A percentile compares a stretch with the other conserved stretches of the same genome.
These are phyloP conservation scores for Tillandsia leiboldiana DNA, from an alignment of 176 grass and related monocot species.

Conservation along the genomic window DNA sequence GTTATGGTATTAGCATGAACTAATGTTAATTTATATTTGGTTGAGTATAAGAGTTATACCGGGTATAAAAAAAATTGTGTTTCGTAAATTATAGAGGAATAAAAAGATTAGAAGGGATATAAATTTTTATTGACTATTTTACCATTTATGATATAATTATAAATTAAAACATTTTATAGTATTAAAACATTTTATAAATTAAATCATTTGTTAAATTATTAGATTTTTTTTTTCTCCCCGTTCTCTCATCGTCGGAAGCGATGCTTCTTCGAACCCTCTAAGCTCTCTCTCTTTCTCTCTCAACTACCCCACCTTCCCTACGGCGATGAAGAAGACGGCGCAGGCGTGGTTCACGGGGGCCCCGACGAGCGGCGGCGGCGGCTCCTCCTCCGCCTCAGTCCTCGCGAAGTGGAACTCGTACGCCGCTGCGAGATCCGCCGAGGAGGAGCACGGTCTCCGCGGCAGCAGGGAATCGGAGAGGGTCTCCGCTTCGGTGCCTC, in stretches of 20 bases:
- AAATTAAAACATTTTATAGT: too few relatives aligned
- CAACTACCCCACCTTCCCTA: neutral
- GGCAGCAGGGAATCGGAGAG: neutral
- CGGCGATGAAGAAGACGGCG: slow-evolving; percentile 35
- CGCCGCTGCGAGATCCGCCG: slow-evolving; percentile 67
- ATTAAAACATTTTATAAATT: too few relatives aligned
- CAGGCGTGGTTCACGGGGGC: slow-evolving; percentile 78
- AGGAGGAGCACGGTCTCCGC: slow-evolving; percentile 20
- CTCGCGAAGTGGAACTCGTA: slow-evolving; percentile 98
- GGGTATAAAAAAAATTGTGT: too few relatives aligned
- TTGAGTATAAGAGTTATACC: too few relatives aligned
- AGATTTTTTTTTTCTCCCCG: too few relatives aligned
- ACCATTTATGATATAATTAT: too few relatives aligned
- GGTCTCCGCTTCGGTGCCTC: slow-evolving; percentile 37
- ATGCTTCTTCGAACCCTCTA: neutral
- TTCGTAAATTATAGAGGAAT: too few relatives aligned
- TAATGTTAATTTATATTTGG: too few relatives aligned
- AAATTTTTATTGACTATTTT: too few relatives aligned
- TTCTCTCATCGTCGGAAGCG: neutral
- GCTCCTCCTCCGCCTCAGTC: slow-evolving; percentile 37
- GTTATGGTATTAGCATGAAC: too few relatives aligned
- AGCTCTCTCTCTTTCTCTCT: neutral
- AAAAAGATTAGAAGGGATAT: too few relatives aligned
- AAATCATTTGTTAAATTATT: too few relatives aligned
- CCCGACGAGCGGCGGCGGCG: slow-evolving; percentile 26